phyloP scores from a whole-genome alignment of 257 asterid genomes.

The Solanum chilense region DNA sequence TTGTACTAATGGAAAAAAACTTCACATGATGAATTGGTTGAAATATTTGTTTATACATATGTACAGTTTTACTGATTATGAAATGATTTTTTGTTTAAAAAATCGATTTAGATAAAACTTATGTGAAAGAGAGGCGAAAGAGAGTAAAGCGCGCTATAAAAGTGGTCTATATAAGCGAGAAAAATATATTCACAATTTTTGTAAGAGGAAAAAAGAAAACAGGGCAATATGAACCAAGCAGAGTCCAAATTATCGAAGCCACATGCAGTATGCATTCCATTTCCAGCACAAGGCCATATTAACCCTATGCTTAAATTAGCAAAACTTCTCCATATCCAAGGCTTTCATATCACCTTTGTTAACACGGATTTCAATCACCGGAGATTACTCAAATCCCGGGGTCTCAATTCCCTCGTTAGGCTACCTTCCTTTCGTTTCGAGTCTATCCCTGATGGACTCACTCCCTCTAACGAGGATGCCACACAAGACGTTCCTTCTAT shows the following conservation, averaged over 20 bases:
- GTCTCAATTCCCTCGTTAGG: not conserved
- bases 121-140: not conserved
- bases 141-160: too few species aligned
- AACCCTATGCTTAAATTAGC: conserved; percentile 24
- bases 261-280: conserved; percentile 22
- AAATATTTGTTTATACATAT: too few species aligned
- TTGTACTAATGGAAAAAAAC: too few species aligned
- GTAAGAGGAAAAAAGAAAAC: not conserved
- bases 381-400: not conserved
- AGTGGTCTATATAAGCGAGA: not conserved
- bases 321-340: conserved; percentile 15
- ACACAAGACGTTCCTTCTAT: conserved; percentile 8
- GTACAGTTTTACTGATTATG: not conserved
- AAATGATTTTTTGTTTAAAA: too few species aligned
- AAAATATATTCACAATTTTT: not conserved
- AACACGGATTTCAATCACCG: conserved; percentile 15
- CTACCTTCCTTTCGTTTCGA: conserved; percentile 5
- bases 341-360: conserved; percentile 22
- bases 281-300: conserved; percentile 31
- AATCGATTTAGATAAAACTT: too few species aligned
- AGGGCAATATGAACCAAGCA: not conserved
- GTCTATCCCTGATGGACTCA: conserved; percentile 22
- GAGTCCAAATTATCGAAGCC: not conserved
- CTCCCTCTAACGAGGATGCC: conserved; percentile 10
- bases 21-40: too few species aligned